phyloP scores from a whole-genome alignment of 2,329 filamentous ascomycete species.

The Hypomyces rosellus region DNA sequence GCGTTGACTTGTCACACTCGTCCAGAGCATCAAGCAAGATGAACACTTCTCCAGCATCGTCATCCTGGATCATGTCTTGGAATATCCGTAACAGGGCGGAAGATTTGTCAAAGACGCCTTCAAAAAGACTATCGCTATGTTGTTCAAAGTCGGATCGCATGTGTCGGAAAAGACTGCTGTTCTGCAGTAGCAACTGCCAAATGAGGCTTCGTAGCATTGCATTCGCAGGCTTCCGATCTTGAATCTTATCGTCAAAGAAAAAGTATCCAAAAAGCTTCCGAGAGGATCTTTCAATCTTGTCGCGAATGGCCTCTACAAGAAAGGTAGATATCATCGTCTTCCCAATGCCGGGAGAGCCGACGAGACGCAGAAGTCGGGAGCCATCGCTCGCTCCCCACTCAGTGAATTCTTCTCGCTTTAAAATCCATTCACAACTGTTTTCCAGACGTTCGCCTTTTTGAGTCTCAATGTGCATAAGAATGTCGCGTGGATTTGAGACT shows the following conservation, averaged over 20 bases:
- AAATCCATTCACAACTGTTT: slow-evolving; percentile 12
- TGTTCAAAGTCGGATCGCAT: slow-evolving; percentile 1
- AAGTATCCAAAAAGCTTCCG: slow-evolving; percentile 7
- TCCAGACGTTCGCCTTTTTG: slow-evolving; percentile 10
- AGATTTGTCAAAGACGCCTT: slow-evolving; percentile 4
- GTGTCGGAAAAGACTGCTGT: slow-evolving; percentile 9
- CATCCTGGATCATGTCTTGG: slow-evolving; percentile 5
- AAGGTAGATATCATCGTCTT: slow-evolving; percentile 13
- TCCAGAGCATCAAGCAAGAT: slow-evolving; percentile 12
- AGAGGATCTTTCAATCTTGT: slow-evolving; percentile 4
- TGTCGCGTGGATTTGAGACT: slow-evolving; percentile 7
- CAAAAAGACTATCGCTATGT: neutral
- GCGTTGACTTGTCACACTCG: slow-evolving; percentile 8
- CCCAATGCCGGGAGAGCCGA: slow-evolving; percentile 12
- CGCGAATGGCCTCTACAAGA: slow-evolving; percentile 7
- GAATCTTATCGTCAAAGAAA: slow-evolving; percentile 11
- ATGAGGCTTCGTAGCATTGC: slow-evolving; percentile 12
- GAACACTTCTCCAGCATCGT: slow-evolving; percentile 5
- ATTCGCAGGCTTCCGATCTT: slow-evolving; percentile 3
- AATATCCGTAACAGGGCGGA: slow-evolving; percentile 11
- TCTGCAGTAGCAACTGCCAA: slow-evolving; percentile 12
- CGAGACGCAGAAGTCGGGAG: slow-evolving; percentile 8
- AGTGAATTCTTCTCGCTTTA: slow-evolving; percentile 9
- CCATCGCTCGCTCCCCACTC: neutral
- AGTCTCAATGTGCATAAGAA: slow-evolving; percentile 1